Conservation (phyloP, 371 early-diverging fungal genomes). For the Lichtheimia ramosa region DNA sequence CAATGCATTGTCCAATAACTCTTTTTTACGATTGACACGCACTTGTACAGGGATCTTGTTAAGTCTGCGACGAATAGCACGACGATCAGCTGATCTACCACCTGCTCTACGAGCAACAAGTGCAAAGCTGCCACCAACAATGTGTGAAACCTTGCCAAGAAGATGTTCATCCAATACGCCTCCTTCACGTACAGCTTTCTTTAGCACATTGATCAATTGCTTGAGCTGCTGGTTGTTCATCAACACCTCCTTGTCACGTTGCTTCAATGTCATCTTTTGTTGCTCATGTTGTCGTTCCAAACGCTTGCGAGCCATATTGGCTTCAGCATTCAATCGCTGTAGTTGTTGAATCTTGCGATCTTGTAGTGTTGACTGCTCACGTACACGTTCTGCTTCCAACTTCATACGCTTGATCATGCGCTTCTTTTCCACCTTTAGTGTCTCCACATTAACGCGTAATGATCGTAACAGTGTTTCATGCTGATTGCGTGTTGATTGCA, state of each 20-base stretch:
- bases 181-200: constrained; percentile 39
- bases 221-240: constrained; percentile 58
- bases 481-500: constrained; percentile 55
- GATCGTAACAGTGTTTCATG: constrained; percentile 55
- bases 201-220: constrained; percentile 39
- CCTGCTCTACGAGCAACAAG: constrained; percentile 23
- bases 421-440: constrained; percentile 74
- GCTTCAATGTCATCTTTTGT: constrained; percentile 53
- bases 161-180: constrained; percentile 37
- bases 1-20: constrained; percentile 63
- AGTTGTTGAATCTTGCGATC: constrained; percentile 76
- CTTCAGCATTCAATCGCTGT: constrained; percentile 71
- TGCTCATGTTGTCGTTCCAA: constrained; percentile 66
- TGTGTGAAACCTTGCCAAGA: constrained; percentile 25
- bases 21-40: constrained; percentile 52
- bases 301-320: constrained; percentile 64
- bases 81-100: constrained; percentile 10
- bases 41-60: constrained; percentile 44
- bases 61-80: constrained; percentile 41
- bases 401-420: constrained; percentile 79
- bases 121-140: constrained; percentile 34
- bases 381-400: constrained; percentile 65
- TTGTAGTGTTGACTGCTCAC: constrained; percentile 64
- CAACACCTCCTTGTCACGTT: constrained; percentile 48
- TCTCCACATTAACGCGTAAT: constrained; percentile 57